A percentile compares a stretch with the other conserved stretches of the same genome.
Conservation (phyloP, 352 stramenopile species). For the Phytophthora sansomeana region DNA sequence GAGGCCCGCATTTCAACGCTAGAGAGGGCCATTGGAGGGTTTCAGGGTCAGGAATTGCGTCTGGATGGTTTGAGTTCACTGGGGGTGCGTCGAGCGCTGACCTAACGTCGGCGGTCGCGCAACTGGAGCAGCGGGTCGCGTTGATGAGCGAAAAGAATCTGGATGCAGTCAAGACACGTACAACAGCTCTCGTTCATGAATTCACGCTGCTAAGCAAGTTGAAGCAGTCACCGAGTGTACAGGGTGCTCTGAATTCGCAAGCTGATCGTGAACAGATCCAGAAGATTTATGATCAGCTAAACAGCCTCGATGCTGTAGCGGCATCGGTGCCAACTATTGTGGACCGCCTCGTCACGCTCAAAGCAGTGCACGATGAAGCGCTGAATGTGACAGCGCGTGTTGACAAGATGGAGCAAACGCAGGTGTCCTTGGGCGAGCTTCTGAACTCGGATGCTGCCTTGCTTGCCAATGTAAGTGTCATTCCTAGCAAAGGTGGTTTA, state of each 20-base stretch:
- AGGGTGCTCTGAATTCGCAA: conserved; percentile 62
- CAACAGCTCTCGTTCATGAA: conserved; percentile 78
- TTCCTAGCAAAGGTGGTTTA: background rate
- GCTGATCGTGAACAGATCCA: conserved; percentile 74
- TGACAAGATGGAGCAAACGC: conserved; percentile 69
- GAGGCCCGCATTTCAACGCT: conserved; percentile 69
- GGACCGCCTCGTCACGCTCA: conserved; percentile 77
- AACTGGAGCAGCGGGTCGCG: conserved; percentile 72
- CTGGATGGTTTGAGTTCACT: conserved; percentile 48
- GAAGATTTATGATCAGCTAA: conserved; percentile 76
- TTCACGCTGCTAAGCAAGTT: conserved; percentile 83
- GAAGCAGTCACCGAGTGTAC: conserved; percentile 71
- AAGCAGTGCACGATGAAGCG: conserved; percentile 75
- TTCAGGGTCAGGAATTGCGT: conserved; percentile 57
- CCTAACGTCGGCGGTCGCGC: conserved; percentile 54
- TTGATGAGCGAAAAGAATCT: conserved; percentile 83
- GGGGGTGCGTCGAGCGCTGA: conserved; percentile 34
- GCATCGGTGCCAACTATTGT: conserved; percentile 72
- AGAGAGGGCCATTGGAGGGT: conserved; percentile 65
- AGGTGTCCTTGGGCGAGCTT: conserved; percentile 61
- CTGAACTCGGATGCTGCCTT: conserved; percentile 69
- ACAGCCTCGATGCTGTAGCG: conserved; percentile 63
- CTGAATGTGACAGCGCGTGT: conserved; percentile 58
- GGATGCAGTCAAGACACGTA: conserved; percentile 80
- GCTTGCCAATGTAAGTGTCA: conserved; percentile 70